A percentile compares a stretch with the other conserved stretches of the same genome.
These are phyloP conservation scores for Lactarius psammicola DNA, from an alignment of 768 basidiomycete genomes.

Conservation along the genomic window DNA sequence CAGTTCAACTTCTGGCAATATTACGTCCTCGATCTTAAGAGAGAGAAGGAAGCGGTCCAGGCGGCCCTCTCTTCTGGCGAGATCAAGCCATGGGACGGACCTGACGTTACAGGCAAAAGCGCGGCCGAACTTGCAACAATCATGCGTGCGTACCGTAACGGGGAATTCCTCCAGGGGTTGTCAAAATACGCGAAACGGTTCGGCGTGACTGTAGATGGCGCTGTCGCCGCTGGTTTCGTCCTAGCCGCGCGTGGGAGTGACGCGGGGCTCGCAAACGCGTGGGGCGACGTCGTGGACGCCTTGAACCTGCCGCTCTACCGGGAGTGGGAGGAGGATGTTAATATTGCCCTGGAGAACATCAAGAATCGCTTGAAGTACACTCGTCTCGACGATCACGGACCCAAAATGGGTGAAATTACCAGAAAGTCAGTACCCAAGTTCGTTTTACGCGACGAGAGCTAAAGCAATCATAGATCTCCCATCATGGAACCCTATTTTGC, in stretches of 20 bases:
- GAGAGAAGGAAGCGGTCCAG: conserved; percentile 59
- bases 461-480: conserved; percentile 54
- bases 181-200: conserved; percentile 63
- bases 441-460: conserved; percentile 13
- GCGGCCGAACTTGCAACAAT: conserved; percentile 66
- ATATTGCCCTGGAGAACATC: conserved; percentile 69
- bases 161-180: conserved; percentile 48
- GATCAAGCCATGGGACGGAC: conserved; percentile 58
- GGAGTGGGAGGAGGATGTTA: conserved; percentile 84
- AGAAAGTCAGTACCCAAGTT: conserved; percentile 50
- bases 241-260: conserved; percentile 56
- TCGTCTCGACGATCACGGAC: conserved; percentile 79
- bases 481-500: conserved; percentile 94
- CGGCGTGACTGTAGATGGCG: conserved; percentile 60
- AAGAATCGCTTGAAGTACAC: conserved; percentile 76
- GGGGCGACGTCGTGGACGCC: conserved; percentile 78
- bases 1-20: conserved; percentile 86
- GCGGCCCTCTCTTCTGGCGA: conserved; percentile 50
- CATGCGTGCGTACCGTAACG: conserved; percentile 49
- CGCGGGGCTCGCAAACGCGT: conserved; percentile 49
- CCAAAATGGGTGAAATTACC: conserved; percentile 77
- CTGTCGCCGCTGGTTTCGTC: conserved; percentile 70
- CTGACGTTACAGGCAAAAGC: conserved; percentile 55
- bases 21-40: conserved; percentile 78
- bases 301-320: conserved; percentile 86